Evolutionary conservation across 2,329 filamentous ascomycete species (phyloP), one percentile per base, ranked within the genome.

Genomic region (Ophiosphaerella herpotricha): DNA sequence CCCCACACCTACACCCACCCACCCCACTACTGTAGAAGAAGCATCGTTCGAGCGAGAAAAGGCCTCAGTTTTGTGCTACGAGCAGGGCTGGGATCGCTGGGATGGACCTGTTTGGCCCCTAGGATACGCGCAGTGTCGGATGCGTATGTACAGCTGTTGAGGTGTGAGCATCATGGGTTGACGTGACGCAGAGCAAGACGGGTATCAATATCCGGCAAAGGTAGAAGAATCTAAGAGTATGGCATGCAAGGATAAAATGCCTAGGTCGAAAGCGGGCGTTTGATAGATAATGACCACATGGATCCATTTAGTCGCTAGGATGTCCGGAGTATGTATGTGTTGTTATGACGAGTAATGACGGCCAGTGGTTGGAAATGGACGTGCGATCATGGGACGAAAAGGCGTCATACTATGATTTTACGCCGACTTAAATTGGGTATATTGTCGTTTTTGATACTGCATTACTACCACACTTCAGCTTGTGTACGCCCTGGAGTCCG

Each of bases 11-110:
- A 47, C 50, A 44, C 33, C 39, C 39, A 42, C 26, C 42, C 37
- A 9, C 29, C 4, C 34, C 23, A 49, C 38, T 9, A 49, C 55
- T 26, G 36, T 55, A 9, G 57, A 53, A 34, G 54, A 62, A 31
- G 50, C 58, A 39, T 51, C 55, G 38, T 63, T 60, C 34, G 61
- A 66, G 58, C 53, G 46, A 24, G 61, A 66, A 41, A 62, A 62
- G 40, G 51, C 58, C 2, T 39, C 58, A 7, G 59, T 67, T 6
- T 55, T 46, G 5, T 59, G 59, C n/a, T 68, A 66, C 48, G 63
- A 66, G 41, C 51, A 66, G 23, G 62, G 59, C 7, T 66, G 59
- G 58, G 64, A 67, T 50, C 48, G 56, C 26, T 64, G 57, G 60
- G 64, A 67, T 34, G 63, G 60, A 3, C 65, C 61, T 8, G 36